A percentile compares a stretch with the other conserved stretches of the same genome.
phyloP scores from a whole-genome alignment of 805 yeast genomes.

The Kuraishia capsulata region DNA sequence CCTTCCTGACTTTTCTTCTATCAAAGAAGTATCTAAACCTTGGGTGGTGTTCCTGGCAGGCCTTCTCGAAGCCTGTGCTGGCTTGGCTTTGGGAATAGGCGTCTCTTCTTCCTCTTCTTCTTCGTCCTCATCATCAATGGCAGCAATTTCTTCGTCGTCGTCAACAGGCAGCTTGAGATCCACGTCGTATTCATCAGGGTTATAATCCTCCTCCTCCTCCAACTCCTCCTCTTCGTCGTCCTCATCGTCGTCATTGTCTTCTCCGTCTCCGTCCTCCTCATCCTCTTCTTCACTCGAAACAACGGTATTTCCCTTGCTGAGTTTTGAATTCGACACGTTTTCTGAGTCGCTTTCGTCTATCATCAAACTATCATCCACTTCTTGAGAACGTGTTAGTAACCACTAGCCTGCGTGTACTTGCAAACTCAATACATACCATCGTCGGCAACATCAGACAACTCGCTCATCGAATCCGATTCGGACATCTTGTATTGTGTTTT shows the following conservation, averaged over 20 bases:
- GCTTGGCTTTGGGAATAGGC: not conserved
- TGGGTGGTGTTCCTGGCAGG: conserved; percentile 7
- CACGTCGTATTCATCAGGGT: conserved; percentile 9
- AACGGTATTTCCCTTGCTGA: too few species aligned
- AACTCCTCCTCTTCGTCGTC: conserved; percentile 6
- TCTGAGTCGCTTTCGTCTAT: conserved; percentile 1
- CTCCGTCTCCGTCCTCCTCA: conserved; percentile 13
- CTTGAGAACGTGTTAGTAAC: too few species aligned
- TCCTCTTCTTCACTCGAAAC: conserved; percentile 6
- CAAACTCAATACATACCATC: not conserved
- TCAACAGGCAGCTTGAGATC: conserved; percentile 6
- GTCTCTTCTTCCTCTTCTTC: conserved; percentile 8
- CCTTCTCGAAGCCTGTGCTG: not conserved
- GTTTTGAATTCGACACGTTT: too few species aligned
- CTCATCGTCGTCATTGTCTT: conserved; percentile 23
- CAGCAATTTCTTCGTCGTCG: conserved; percentile 7
- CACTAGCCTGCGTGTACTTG: too few species aligned
- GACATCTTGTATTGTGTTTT: conserved; percentile 1
- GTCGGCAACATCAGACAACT: conserved; percentile 1
- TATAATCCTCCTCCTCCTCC: conserved; percentile 8
- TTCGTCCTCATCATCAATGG: conserved; percentile 8
- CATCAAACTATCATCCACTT: too few species aligned
- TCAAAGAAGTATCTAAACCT: conserved; percentile 1
- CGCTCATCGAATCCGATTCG: conserved; percentile 6
- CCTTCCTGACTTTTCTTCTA: not conserved